Evolutionary conservation across 345 rosid species (phyloP).

Genomic region (Cardamine resedifolia): DNA sequence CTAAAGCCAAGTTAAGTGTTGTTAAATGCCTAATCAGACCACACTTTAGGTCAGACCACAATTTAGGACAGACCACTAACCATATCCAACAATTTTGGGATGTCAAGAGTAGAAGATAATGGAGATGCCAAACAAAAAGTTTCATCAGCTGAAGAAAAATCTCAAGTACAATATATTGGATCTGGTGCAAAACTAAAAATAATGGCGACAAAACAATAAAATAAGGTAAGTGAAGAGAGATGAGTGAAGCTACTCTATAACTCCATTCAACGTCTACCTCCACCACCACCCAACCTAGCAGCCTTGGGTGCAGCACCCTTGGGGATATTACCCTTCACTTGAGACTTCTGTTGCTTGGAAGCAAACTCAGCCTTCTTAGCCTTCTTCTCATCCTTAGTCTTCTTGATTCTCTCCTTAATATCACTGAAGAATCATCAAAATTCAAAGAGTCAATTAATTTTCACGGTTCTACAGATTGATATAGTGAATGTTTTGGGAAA

Average conservation of each 20-base stretch:
- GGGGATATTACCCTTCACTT: slow-evolving; percentile 44
- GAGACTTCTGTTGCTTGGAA: slow-evolving; percentile 60
- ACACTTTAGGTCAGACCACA: background rate
- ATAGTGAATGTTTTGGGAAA: background rate
- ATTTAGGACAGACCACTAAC: background rate
- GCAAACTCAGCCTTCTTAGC: slow-evolving; percentile 70
- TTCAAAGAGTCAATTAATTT: background rate
- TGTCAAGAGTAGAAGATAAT: background rate
- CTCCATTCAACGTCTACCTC: slow-evolving; percentile 61
- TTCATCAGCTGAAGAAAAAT: slow-evolving; percentile 10
- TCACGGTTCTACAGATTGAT: background rate
- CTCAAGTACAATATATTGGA: slow-evolving; percentile 23
- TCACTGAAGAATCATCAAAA: slow-evolving; percentile 45
- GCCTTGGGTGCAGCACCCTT: slow-evolving; percentile 58
- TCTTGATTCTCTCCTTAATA: slow-evolving; percentile 82
- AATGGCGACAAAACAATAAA: slow-evolving; percentile 17
- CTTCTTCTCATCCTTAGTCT: slow-evolving; percentile 81
- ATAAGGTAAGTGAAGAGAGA: slow-evolving; percentile 2
- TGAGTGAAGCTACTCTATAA: slow-evolving; percentile 24
- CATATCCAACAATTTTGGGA: background rate
- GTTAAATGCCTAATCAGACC: background rate
- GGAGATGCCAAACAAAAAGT: background rate
- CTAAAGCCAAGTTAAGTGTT: background rate
- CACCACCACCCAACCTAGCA: slow-evolving; percentile 73
- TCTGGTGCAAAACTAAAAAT: slow-evolving; percentile 21